Conservation (phyloP, 176 grass and related monocot genomes). For the Lolium multiflorum region DNA sequence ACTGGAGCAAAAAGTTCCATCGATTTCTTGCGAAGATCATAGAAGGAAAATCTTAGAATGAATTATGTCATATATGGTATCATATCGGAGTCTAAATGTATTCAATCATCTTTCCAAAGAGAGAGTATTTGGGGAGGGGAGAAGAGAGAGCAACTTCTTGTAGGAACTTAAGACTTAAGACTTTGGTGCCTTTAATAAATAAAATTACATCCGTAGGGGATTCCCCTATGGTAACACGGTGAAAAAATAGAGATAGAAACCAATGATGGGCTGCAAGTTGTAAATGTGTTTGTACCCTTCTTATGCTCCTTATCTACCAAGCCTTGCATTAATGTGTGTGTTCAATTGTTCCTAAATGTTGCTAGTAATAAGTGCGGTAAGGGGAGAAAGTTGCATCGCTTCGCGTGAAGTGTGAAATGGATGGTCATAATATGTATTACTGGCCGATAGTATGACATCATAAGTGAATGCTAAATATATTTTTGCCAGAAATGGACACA, state of each 20-base stretch:
- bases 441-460: neutral
- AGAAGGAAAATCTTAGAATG: too few species aligned
- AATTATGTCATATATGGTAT: too few species aligned
- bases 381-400: neutral
- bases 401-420: neutral
- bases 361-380: neutral
- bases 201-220: too few species aligned
- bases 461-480: neutral
- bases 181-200: too few species aligned
- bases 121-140: neutral
- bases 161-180: too few species aligned
- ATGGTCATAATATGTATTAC: neutral
- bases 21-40: too few species aligned
- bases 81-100: too few species aligned
- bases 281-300: neutral
- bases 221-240: too few species aligned
- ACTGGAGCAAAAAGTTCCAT: too few species aligned
- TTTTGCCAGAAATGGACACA: neutral
- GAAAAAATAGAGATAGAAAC: neutral
- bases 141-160: neutral
- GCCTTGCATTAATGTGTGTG: neutral
- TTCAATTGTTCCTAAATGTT: neutral
- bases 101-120: too few species aligned
- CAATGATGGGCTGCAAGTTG: slow-evolving; percentile 12
- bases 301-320: neutral